Conservation (phyloP, 176 grass and related monocot species). For the Zoysia japonica region DNA sequence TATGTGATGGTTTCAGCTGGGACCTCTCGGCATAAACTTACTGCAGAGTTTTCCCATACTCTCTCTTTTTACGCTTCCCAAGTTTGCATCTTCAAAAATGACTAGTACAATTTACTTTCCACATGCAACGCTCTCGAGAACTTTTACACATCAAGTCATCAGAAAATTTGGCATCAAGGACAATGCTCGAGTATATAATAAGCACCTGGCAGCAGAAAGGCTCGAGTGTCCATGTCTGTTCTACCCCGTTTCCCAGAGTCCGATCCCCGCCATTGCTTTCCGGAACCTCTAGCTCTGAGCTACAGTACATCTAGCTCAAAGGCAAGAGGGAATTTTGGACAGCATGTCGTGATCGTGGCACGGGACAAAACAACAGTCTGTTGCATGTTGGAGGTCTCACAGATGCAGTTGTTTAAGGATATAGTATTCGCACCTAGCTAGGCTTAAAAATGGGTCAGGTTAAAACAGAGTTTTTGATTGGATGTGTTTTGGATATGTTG, state of each 20-base stretch:
- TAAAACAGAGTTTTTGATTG: too few species aligned
- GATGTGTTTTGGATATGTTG: too few species aligned
- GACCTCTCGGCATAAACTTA: not conserved
- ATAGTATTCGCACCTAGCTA: not conserved
- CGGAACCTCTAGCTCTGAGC: constrained; percentile 26
- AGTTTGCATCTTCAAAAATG: not conserved
- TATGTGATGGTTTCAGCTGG: not conserved
- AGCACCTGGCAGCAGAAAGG: not conserved
- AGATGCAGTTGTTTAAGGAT: constrained; percentile 24
- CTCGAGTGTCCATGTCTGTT: constrained; percentile 37
- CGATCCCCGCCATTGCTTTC: constrained; percentile 40
- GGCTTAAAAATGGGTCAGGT: too few species aligned
- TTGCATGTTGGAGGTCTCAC: constrained; percentile 18
- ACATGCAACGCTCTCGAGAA: too few species aligned
- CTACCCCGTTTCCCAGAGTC: constrained; percentile 33
- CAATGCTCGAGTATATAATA: not conserved
- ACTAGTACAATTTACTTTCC: not conserved
- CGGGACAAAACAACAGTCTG: constrained; percentile 31
- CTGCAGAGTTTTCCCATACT: not conserved
- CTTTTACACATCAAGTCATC: not conserved
- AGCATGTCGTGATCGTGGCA: constrained; percentile 21
- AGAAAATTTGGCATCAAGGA: not conserved
- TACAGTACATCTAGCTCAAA: constrained; percentile 7
- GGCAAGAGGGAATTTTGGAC: constrained; percentile 39
- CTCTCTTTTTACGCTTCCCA: too few species aligned